Evolutionary conservation across 495 filamentous ascomycete genomes (phyloP), one percentile per base, ranked within the genome.

Genomic region (Podospora comata): DNA sequence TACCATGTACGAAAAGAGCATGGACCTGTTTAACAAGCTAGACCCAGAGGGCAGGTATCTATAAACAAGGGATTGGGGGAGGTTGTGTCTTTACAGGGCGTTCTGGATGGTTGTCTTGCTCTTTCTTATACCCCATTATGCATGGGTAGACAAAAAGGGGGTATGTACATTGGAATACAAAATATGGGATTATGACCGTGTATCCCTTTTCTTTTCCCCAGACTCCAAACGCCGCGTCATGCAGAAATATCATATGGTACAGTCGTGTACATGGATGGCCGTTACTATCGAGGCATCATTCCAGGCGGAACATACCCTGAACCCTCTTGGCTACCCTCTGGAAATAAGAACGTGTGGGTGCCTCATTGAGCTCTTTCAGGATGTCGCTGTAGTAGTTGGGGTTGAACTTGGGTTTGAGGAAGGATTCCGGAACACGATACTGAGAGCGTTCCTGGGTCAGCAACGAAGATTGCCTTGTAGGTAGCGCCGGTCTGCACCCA

Each of bases 1-100:
- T 76, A 93, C 96, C 4, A 97, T 98, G 94, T 98, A 99, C 77
- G 95, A 99, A 81, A 98, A 98, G 84, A 90, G 90, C 55, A 97
- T 99, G 80, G 96, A 98, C 66, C 72, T 90, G 60, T 85, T 99
- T 79, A 90, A 95, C 75, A 81, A 77, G 67, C 48, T 93, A 26
- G 95, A 99, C 77, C 96, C 95, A 15, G 86, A 96, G 72, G 86
- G 89, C 70, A 89, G 86, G 76, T 97, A 97, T 76, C 87, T 98
- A 67, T 94, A 82, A 76, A 2, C 20, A 16, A 15, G 44, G 28
- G 57, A 34, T n/a, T 55, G 32, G 62, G 66, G 64, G 64, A 48
- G 6, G 2, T 16, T 58, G 18, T 13, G 18, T 30, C 26, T 72
- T 54, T 57, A 66, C 11, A 28, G 20, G 16, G 27, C 27, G 23